Evolutionary conservation across 75 land plant genomes (phyloP).

Genomic region (Chamaecyparis obtusa): DNA sequence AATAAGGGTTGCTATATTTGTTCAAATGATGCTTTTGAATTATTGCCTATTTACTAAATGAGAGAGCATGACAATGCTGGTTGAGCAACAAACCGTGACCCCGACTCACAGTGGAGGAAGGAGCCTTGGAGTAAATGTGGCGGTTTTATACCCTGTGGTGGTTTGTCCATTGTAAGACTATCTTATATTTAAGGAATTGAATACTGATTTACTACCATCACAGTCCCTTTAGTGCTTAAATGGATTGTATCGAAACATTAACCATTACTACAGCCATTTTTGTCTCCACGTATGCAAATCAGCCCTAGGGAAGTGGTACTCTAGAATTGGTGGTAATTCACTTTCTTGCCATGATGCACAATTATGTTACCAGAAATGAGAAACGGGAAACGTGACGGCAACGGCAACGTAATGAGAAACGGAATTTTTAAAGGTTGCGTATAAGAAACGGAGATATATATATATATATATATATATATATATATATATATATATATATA

Average conservation of each 20-base stretch:
- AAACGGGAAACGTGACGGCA: too few species aligned
- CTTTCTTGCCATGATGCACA: background rate
- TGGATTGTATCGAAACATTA: background rate
- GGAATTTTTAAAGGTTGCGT: too few species aligned
- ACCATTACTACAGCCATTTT: background rate
- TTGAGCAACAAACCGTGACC: background rate
- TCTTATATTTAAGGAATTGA: background rate
- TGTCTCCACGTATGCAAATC: background rate
- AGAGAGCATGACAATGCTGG: background rate
- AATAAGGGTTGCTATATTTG: background rate
- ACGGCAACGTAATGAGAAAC: too few species aligned
- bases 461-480: too few species aligned
- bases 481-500: too few species aligned
- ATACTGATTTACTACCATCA: background rate
- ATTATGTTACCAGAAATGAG: too few species aligned
- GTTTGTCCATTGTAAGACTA: background rate
- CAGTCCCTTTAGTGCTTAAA: background rate
- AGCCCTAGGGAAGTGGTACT: background rate
- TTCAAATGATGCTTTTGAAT: too few species aligned
- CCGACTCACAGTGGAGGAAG: background rate
- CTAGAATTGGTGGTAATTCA: background rate
- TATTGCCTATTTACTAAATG: background rate
- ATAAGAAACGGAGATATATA: too few species aligned
- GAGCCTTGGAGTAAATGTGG: background rate
- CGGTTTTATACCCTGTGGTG: background rate